Evolutionary conservation across 352 stramenopile genomes (phyloP), one percentile per base, ranked within the genome.

Genomic region (Peronospora farinosa): DNA sequence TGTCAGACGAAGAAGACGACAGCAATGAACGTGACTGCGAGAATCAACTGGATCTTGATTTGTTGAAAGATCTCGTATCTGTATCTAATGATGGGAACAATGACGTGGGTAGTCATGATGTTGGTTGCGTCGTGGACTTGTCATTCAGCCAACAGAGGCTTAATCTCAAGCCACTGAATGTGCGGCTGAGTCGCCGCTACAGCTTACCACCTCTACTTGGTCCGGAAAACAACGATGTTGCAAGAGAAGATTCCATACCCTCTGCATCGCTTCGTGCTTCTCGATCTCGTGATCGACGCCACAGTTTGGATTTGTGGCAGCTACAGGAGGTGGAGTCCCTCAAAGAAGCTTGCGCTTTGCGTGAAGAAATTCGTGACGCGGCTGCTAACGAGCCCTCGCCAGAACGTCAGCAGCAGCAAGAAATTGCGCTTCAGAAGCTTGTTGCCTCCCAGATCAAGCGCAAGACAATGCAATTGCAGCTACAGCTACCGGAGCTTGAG

Each of bases 381-480:
- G 70, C 71, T 42, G 52, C 66, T 40, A 63, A 79, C 28, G 67
- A 88, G 25, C 75, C 84, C 16, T 77, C 86, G 23, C 68, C 69
- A 38, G 76, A 86, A 43, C 70, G 90, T 46, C 73, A 84, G 25
- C 68, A 76, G 19, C 72, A 88, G 21, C 77, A 88, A 58, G 72
- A 89, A 53, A 60, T 73, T 32, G 76, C 83, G 21, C 69, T 95
- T 33, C 70, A 86, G 35, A 76, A 76, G 36, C 68, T 89, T 25
- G 65, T 91, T 25, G 56, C 64, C 12, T 73, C 77, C 8, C 73
- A 88, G 60, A 75, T 86, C 59, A 71, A 74, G 31, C 61, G 71
- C 28, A 81, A 80, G 44, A 78, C 66, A 16, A 72, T 78, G 64
- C 51, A 67, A 28, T 44, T 84, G 48, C 70, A 84, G 44, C 54